A percentile compares a stretch with the other conserved stretches of the same genome.
These are phyloP conservation scores for Pseudogymnoascus sp. DNA, from an alignment of 2,329 filamentous ascomycete species.

Conservation along the genomic window DNA sequence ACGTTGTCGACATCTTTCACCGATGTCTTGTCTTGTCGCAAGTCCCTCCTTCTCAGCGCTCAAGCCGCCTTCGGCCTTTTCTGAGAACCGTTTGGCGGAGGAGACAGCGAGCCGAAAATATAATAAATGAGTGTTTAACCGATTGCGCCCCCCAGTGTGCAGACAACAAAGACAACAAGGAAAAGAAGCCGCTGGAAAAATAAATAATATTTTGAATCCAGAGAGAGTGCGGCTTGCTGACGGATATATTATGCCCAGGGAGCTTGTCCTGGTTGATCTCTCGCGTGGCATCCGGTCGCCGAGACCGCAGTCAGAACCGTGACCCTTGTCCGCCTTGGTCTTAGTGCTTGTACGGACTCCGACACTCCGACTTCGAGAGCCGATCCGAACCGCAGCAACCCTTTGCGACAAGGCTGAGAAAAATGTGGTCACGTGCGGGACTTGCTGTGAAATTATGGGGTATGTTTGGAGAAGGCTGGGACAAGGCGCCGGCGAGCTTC, in stretches of 20 bases:
- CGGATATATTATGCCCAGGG: slow-evolving; percentile 1
- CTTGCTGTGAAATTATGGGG: neutral
- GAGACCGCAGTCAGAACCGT: slow-evolving; percentile 9
- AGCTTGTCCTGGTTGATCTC: neutral
- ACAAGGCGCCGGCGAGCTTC: neutral
- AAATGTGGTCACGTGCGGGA: neutral
- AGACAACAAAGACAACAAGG: slow-evolving; percentile 6
- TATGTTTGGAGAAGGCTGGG: neutral
- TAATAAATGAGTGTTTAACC: neutral
- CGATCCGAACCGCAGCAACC: slow-evolving; percentile 3
- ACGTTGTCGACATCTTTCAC: slow-evolving; percentile 43
- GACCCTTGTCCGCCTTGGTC: slow-evolving; percentile 1
- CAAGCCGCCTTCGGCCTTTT: neutral
- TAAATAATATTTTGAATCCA: neutral
- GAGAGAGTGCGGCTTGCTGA: neutral
- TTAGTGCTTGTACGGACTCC: neutral
- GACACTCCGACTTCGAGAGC: neutral
- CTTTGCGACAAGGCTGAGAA: slow-evolving; percentile 2
- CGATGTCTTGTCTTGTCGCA: neutral
- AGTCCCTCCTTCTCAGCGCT: neutral
- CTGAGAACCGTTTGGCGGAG: neutral
- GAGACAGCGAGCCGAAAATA: neutral
- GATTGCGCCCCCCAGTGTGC: neutral
- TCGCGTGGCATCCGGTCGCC: neutral
- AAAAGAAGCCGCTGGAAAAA: slow-evolving; percentile 5